Conservation (phyloP, 2,329 filamentous ascomycete genomes). For the Claviceps monticola region DNA sequence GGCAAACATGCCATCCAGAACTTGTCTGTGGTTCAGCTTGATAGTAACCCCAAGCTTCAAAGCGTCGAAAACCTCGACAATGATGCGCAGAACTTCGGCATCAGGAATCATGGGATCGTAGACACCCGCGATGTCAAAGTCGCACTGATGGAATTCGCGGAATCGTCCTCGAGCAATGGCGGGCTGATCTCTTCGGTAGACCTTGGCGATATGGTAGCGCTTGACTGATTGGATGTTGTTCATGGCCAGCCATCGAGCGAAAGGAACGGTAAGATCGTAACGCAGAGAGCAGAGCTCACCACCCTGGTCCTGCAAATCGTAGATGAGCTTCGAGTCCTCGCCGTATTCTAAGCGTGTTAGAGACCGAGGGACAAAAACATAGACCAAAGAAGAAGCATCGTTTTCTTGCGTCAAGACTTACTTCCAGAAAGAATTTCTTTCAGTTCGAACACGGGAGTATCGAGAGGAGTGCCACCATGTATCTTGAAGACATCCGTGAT, state of each 20-base stretch:
- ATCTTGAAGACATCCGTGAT: constrained; percentile 72
- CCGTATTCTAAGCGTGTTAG: constrained; percentile 48
- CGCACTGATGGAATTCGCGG: constrained; percentile 95
- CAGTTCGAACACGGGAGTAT: constrained; percentile 75
- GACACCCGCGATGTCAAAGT: constrained; percentile 83
- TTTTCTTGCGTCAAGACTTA: neutral
- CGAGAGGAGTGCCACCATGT: constrained; percentile 66
- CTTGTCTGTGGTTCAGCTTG: constrained; percentile 90
- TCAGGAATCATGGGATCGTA: constrained; percentile 90
- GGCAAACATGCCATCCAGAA: constrained; percentile 82
- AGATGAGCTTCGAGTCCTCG: constrained; percentile 85
- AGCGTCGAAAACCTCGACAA: constrained; percentile 71
- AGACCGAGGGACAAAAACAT: neutral
- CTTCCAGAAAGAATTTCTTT: constrained; percentile 72
- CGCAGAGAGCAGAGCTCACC: constrained; percentile 62
- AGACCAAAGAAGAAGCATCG: neutral
- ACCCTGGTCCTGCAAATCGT: constrained; percentile 75
- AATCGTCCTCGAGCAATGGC: constrained; percentile 81
- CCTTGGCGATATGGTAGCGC: constrained; percentile 90
- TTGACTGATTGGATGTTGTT: constrained; percentile 79
- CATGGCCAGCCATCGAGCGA: constrained; percentile 88
- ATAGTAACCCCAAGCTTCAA: constrained; percentile 67
- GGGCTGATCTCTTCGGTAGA: constrained; percentile 36
- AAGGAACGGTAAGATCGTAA: constrained; percentile 80
- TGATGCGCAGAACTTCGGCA: constrained; percentile 74